Base-by-base conservation (phyloP, 345 rosid species). In the Eucalyptus urophylla region DNA sequence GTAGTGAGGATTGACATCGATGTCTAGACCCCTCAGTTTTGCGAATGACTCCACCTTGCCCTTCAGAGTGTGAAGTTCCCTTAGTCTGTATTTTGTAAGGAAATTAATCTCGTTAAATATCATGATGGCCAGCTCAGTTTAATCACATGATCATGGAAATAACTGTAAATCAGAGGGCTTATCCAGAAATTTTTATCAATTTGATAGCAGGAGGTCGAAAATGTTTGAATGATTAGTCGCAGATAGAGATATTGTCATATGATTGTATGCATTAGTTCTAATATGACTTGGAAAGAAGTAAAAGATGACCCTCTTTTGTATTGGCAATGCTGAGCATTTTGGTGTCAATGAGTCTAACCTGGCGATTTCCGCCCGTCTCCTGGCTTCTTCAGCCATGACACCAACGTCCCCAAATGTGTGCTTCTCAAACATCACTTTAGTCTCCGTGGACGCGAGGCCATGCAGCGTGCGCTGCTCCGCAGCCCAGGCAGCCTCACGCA, bases 11-110 rank as follows among this genome's bases (percentile, higher is more conserved):
- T 95, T 94, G 83, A 94, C 95, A 80, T 94, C 97, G 40, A 94
- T 92, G 37, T 94, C 95, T 31, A 94, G 89, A 8, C 95, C 96
- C 90, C 93, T 93, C 88, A 95, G 87, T 90, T 91, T 94, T 49
- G 95, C 95, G 47, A 94, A 94, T 8, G 95, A 94, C 90, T 95
- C 96, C 6, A 95, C 95, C 87, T 80, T 94, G 56, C 97, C 97
- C 90, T 95, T 95, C 87, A 95, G 91, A 5, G 96, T 95, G 90
- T 91, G 95, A 67, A 95, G 93, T 91, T 95, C 97, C 88, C 95
- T 94, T 80, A 94, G 72, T 91, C 96, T 94, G 93, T 93, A 87
- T 5, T 17, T 53, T 11, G 31, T 50, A 67, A 33, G 76, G 24
- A 86, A 58, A 24, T 10, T 72, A 33, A 19, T 80, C 44, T 43